phyloP scores from a whole-genome alignment of 1,139 yeast species.

The Yamadazyma songkhlaensis region DNA sequence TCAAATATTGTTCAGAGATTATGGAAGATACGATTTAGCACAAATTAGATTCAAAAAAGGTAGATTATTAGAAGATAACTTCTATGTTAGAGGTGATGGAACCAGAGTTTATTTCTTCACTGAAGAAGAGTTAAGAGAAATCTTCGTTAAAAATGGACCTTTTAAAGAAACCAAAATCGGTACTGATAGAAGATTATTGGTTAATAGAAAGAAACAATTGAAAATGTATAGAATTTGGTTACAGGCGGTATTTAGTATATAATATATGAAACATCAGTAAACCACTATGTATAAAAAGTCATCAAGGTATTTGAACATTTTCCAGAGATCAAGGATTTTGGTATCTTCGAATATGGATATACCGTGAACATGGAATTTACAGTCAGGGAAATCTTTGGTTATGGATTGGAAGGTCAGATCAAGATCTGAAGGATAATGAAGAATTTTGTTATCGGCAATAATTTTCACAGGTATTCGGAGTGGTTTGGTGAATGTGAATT shows the following conservation, averaged over 20 bases:
- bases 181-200: slow-evolving; percentile 85
- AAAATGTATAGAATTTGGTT: slow-evolving; percentile 98
- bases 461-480: slow-evolving; percentile 59
- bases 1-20: slow-evolving; percentile 82
- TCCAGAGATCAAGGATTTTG: slow-evolving; percentile 53
- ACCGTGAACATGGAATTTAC: slow-evolving; percentile 57
- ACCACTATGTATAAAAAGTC: slow-evolving; percentile 59
- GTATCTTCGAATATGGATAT: slow-evolving; percentile 34
- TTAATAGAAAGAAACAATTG: slow-evolving; percentile 84
- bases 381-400: slow-evolving; percentile 6
- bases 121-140: slow-evolving; percentile 79
- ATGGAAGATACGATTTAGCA: slow-evolving; percentile 93
- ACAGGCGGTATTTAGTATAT: slow-evolving; percentile 74
- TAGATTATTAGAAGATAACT: slow-evolving; percentile 83
- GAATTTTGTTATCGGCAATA: slow-evolving; percentile 30
- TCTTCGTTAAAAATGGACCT: slow-evolving; percentile 59
- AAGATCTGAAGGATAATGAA: slow-evolving; percentile 45
- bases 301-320: slow-evolving; percentile 59
- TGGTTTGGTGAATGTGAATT: slow-evolving; percentile 36
- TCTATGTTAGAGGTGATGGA: slow-evolving; percentile 96
- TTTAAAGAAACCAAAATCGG: slow-evolving; percentile 76
- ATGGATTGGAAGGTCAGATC: slow-evolving; percentile 37
- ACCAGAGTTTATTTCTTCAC: slow-evolving; percentile 96
- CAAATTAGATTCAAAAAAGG: slow-evolving; percentile 92
- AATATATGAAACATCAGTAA: neutral